phyloP scores from a whole-genome alignment of 805 yeast genomes.

The Torulaspora gathmanii region DNA sequence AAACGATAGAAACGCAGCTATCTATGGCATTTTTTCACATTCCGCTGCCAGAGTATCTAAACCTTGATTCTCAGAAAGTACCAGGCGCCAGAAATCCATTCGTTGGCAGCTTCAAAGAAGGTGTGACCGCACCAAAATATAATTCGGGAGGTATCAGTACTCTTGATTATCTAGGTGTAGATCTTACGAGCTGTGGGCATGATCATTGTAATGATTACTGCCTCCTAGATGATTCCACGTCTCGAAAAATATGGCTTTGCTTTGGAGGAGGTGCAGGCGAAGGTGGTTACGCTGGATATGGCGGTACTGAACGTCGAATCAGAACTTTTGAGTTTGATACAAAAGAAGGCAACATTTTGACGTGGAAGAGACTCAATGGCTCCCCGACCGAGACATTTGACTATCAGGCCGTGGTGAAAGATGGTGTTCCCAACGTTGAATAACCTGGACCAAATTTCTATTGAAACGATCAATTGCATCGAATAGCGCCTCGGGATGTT shows the following conservation, averaged over 20 bases:
- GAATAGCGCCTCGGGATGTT: slow-evolving; percentile 13
- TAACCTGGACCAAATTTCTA: slow-evolving; percentile 26
- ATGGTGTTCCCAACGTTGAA: slow-evolving; percentile 38
- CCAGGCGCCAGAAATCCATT: slow-evolving; percentile 32
- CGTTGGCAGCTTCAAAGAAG: slow-evolving; percentile 68
- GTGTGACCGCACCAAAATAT: slow-evolving; percentile 68
- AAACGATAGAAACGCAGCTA: slow-evolving; percentile 41
- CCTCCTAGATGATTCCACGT: slow-evolving; percentile 46
- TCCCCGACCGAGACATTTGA: slow-evolving; percentile 48
- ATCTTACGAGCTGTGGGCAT: slow-evolving; percentile 80
- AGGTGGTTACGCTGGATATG: slow-evolving; percentile 95
- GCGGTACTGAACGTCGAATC: slow-evolving; percentile 76
- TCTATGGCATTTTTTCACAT: slow-evolving; percentile 93
- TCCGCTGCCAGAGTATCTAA: slow-evolving; percentile 80
- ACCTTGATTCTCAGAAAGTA: slow-evolving; percentile 36
- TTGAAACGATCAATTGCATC: slow-evolving; percentile 24
- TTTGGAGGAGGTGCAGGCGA: slow-evolving; percentile 93
- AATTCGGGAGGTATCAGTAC: slow-evolving; percentile 63
- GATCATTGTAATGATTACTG: slow-evolving; percentile 96
- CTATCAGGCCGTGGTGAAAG: slow-evolving; percentile 45
- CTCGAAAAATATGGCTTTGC: slow-evolving; percentile 66
- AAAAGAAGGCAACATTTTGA: slow-evolving; percentile 38
- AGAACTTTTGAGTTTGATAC: slow-evolving; percentile 67
- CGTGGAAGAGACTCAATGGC: slow-evolving; percentile 73
- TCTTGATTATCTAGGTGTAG: slow-evolving; percentile 62